Conservation (phyloP, 805 yeast genomes). For the Cyberlindnera euphorbiiphila region DNA sequence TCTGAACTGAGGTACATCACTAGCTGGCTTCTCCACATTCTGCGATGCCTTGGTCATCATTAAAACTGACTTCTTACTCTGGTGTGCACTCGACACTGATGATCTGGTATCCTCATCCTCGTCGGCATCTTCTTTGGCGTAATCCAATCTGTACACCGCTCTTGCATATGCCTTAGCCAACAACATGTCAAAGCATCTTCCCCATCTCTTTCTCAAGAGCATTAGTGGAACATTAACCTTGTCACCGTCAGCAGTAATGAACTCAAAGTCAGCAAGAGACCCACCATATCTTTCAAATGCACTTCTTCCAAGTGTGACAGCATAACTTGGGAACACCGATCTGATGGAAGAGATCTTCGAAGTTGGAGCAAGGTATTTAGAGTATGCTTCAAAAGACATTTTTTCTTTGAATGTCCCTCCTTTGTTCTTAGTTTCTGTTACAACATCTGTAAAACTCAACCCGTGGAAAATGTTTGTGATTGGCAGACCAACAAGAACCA, state of each 20-base stretch:
- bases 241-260: slow-evolving; percentile 67
- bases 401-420: slow-evolving; percentile 14
- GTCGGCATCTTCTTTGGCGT: slow-evolving; percentile 13
- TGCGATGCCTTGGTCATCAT: slow-evolving; percentile 19
- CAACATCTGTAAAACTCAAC: background rate
- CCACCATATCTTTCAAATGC: slow-evolving; percentile 66
- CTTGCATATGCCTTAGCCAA: slow-evolving; percentile 62
- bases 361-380: slow-evolving; percentile 72
- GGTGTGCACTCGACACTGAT: slow-evolving; percentile 18
- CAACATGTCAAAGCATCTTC: slow-evolving; percentile 59
- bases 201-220: slow-evolving; percentile 73
- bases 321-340: slow-evolving; percentile 72
- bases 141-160: slow-evolving; percentile 38
- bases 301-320: slow-evolving; percentile 72
- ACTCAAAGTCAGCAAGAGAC: slow-evolving; percentile 65
- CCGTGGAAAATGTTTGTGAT: slow-evolving; percentile 42
- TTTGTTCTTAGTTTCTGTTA: background rate
- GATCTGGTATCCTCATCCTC: slow-evolving; percentile 8
- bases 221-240: slow-evolving; percentile 58
- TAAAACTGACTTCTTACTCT: slow-evolving; percentile 27
- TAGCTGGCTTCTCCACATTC: slow-evolving; percentile 10
- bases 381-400: slow-evolving; percentile 57
- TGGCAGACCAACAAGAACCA: slow-evolving; percentile 52
- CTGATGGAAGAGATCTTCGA: slow-evolving; percentile 60
- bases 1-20: slow-evolving; percentile 54